Conservation (phyloP, 768 basidiomycete species). For the Stropharia rugosoannulata region DNA sequence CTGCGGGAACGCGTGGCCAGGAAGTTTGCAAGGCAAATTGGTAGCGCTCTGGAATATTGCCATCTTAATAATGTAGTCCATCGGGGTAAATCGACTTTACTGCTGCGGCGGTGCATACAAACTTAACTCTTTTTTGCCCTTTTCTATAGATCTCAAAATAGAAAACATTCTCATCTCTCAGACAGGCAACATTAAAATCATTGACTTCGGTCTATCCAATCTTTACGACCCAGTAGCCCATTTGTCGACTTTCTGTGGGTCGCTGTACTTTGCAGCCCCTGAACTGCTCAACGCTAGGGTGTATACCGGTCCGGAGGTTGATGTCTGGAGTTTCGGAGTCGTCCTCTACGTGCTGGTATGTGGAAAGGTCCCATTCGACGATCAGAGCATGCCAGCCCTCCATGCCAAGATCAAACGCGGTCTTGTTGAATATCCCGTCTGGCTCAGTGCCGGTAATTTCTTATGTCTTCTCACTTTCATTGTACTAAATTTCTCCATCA, state of each 20-base stretch:
- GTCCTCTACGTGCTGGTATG: slow-evolving; percentile 97
- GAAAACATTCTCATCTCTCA: slow-evolving; percentile 99
- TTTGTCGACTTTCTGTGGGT: slow-evolving; percentile 95
- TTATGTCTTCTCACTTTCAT: not conserved
- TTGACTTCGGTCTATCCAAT: slow-evolving; percentile 98
- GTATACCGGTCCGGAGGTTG: slow-evolving; percentile 97
- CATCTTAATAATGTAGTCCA: slow-evolving; percentile 98
- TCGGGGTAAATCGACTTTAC: slow-evolving; percentile 52
- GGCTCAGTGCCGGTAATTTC: slow-evolving; percentile 84
- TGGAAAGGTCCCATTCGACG: slow-evolving; percentile 98
- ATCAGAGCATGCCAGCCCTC: slow-evolving; percentile 98
- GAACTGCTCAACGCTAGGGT: slow-evolving; percentile 96
- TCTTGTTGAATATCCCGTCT: slow-evolving; percentile 94
- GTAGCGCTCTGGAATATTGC: slow-evolving; percentile 93
- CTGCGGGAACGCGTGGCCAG: slow-evolving; percentile 93
- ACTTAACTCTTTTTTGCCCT: not conserved
- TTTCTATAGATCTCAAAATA: slow-evolving; percentile 83
- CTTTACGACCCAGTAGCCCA: slow-evolving; percentile 81
- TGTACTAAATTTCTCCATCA: slow-evolving; percentile 26
- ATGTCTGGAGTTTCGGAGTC: slow-evolving; percentile 99
- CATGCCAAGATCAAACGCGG: slow-evolving; percentile 99
- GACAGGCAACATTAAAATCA: slow-evolving; percentile 99
- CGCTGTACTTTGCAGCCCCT: slow-evolving; percentile 97
- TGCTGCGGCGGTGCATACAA: slow-evolving; percentile 3
- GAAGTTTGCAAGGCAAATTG: slow-evolving; percentile 98